Conservation (phyloP, 2,329 filamentous ascomycete genomes). For the Chrysoporthe puriensis region DNA sequence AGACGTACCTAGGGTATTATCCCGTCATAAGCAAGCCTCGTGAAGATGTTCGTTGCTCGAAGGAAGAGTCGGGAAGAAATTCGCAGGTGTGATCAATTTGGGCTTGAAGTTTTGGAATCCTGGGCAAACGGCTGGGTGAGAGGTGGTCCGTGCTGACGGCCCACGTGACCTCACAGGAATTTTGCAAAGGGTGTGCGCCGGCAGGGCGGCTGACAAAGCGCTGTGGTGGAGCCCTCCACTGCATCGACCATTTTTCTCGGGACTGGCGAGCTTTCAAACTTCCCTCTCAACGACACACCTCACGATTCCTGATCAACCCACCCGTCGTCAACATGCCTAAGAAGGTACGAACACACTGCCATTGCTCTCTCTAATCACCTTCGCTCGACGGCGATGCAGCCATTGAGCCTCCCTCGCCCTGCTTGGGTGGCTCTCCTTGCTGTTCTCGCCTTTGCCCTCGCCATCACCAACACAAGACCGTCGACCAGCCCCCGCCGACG, state of each 20-base stretch:
- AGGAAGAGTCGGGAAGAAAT: slow-evolving; percentile 9
- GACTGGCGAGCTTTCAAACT: slow-evolving; percentile 6
- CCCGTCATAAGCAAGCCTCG: slow-evolving; percentile 30
- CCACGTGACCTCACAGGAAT: slow-evolving; percentile 12
- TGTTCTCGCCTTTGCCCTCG: background rate
- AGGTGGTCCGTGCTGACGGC: background rate
- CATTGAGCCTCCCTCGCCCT: background rate
- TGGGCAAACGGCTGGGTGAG: background rate
- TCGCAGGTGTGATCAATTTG: slow-evolving; percentile 5
- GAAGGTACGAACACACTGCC: slow-evolving; percentile 54
- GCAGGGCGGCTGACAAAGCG: slow-evolving; percentile 2
- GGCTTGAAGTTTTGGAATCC: slow-evolving; percentile 7
- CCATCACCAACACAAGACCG: background rate
- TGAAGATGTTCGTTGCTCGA: slow-evolving; percentile 29
- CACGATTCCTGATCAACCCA: slow-evolving; percentile 40
- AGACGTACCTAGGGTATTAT: slow-evolving; percentile 31
- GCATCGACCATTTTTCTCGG: slow-evolving; percentile 18
- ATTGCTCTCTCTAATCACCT: background rate
- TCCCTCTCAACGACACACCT: slow-evolving; percentile 31
- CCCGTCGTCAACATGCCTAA: slow-evolving; percentile 70
- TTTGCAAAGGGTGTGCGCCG: background rate
- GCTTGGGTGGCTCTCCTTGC: background rate
- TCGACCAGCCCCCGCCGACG: background rate
- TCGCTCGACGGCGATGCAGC: background rate
- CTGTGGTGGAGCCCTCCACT: background rate